These are phyloP conservation scores for Eruca vesicaria DNA, from an alignment of 441 rosid species.

Conservation along the genomic window DNA sequence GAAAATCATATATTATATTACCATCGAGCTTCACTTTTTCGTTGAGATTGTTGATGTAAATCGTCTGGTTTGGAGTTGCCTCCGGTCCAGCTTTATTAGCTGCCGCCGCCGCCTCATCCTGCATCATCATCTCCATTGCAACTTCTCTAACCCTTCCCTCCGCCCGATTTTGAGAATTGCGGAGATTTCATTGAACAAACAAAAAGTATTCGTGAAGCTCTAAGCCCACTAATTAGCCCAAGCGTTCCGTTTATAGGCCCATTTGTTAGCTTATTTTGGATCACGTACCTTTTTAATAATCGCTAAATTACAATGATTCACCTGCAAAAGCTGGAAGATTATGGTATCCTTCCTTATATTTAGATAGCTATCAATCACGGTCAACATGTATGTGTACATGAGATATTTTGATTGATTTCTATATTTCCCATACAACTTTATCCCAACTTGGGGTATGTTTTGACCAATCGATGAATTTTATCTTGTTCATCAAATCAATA, in stretches of 20 bases:
- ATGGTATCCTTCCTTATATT: not conserved
- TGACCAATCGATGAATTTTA: conserved; percentile 6
- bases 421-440: not conserved
- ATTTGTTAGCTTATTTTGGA: not conserved
- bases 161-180: not conserved
- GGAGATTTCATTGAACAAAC: too few relatives aligned
- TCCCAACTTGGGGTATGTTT: conserved; percentile 23
- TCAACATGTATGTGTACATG: not conserved
- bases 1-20: conserved; percentile 5
- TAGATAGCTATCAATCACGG: not conserved
- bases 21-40: conserved; percentile 93
- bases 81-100: conserved; percentile 52
- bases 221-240: not conserved
- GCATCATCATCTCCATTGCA: conserved; percentile 34
- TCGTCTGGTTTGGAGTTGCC: conserved; percentile 63
- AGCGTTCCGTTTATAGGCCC: not conserved
- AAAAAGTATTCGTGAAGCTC: not conserved
- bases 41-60: conserved; percentile 95
- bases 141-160: not conserved
- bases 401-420: not conserved
- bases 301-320: not conserved
- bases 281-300: too few relatives aligned
- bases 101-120: conserved; percentile 39
- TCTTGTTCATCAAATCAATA: too few relatives aligned
- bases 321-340: not conserved